Percentiles rank a stretch among this genome's conserved stretches.
Evolutionary conservation across 257 asterid species (phyloP).

Genomic region (Echium plantagineum): DNA sequence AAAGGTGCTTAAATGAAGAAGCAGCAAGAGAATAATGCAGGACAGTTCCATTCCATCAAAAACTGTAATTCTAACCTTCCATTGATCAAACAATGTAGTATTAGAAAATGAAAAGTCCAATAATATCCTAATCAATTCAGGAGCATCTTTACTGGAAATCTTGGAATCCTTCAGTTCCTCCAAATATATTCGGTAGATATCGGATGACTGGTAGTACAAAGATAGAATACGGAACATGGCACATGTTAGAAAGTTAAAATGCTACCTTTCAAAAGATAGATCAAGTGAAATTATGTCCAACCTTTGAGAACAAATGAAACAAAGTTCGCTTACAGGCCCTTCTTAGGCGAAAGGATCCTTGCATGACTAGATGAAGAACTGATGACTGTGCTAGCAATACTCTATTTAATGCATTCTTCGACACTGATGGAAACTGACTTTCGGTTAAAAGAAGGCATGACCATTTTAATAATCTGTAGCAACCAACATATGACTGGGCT

Average conservation of each 20-base stretch:
- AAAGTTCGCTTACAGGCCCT: constrained; percentile 55
- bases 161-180: constrained; percentile 70
- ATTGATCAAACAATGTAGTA: constrained; percentile 40
- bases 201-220: constrained; percentile 56
- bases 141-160: constrained; percentile 62
- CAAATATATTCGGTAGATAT: constrained; percentile 45
- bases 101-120: constrained; percentile 50
- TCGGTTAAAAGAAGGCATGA: constrained; percentile 64
- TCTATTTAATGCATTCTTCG: constrained; percentile 72
- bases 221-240: constrained; percentile 14
- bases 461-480: constrained; percentile 79
- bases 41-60: neutral
- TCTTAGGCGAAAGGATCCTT: constrained; percentile 57
- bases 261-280: constrained; percentile 7
- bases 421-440: constrained; percentile 57
- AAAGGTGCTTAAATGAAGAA: constrained; percentile 2
- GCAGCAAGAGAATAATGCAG: neutral
- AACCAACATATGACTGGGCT: constrained; percentile 47
- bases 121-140: constrained; percentile 51
- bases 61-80: constrained; percentile 43
- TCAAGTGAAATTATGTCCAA: constrained; percentile 16
- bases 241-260: constrained; percentile 1
- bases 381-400: constrained; percentile 78
- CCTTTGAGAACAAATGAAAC: constrained; percentile 65
- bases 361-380: constrained; percentile 49